phyloP scores from a whole-genome alignment of 768 basidiomycete genomes.

The Phlebiopsis flavidoalba region DNA sequence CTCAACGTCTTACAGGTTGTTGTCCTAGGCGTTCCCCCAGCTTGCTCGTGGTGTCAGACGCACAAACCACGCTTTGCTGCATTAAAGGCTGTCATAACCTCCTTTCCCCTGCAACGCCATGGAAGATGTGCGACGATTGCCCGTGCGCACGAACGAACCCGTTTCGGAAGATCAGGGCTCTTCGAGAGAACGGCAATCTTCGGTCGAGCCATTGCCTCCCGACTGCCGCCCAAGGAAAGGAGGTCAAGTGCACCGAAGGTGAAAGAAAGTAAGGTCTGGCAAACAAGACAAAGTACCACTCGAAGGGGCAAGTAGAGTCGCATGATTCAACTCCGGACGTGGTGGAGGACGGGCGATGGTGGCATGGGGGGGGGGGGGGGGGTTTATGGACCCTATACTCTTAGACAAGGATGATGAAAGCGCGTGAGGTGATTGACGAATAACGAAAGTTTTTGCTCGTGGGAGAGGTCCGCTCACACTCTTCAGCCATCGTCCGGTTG shows the following conservation, averaged over 20 bases:
- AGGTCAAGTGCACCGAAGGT: slow-evolving; percentile 5
- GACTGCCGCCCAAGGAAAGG: slow-evolving; percentile 4
- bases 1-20: not conserved
- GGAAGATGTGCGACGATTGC: slow-evolving; percentile 46
- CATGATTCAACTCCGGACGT: not conserved
- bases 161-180: slow-evolving; percentile 25
- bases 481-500: not conserved
- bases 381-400: slow-evolving; percentile 18
- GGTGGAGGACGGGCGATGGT: not conserved
- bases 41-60: slow-evolving; percentile 28
- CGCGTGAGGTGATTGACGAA: not conserved
- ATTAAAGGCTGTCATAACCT: slow-evolving; percentile 40
- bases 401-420: slow-evolving; percentile 5
- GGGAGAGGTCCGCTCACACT: too few relatives aligned
- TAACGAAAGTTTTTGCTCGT: not conserved
- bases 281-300: not conserved
- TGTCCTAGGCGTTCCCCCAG: slow-evolving; percentile 19
- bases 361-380: not conserved
- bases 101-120: slow-evolving; percentile 35
- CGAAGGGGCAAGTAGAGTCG: not conserved
- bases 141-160: slow-evolving; percentile 31
- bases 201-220: slow-evolving; percentile 10
- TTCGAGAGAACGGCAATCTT: slow-evolving; percentile 22
- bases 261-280: not conserved
- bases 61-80: slow-evolving; percentile 33